Base-by-base conservation (phyloP, 345 rosid genomes). In the Eucalyptus albens region DNA sequence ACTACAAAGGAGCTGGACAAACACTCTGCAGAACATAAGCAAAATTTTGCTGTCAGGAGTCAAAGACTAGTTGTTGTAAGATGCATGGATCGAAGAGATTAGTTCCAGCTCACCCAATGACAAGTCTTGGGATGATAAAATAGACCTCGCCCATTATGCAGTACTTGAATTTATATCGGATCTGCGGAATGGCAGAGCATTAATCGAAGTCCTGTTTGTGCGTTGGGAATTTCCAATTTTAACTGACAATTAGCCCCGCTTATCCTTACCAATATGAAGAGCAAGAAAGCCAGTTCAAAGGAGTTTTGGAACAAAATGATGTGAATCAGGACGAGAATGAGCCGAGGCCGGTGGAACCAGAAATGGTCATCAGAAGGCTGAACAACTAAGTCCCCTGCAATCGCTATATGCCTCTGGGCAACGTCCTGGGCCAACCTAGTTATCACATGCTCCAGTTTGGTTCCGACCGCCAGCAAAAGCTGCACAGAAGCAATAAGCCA, bases 281-380 rank as follows among this genome's bases (percentile, higher is more conserved):
- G 95, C 93, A 97, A 91, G 92, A 93, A 96, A 15, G 99, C 98
- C 15, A 97, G 40, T 67, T 97, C 98, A 53, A 97, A 97, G 12
- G 99, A 94, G 91, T 97, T 97, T 77, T 97, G 99, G 91, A 97
- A 97, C 4, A 96, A 94, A 90, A 95, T 94, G 92, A 96, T 87
- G 60, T 97, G 99, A 60, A 97, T 96, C 88, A 97, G 91, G 86
- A 93, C 45, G 88, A 96, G 96, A 88, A 97, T 89, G 9, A 97
- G 91, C 72, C 77, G 87, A 1, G 98, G 99, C 87, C 91, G 91
- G 44, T 82, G 60, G 90, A 97, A 95, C 98, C 99, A 97, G 92
- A 96, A 96, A 22, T 92, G 93, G 82, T 95, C 96, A 90, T 97
- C 98, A 15, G 97, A 95, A 90, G 98, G 98, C 90, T 95, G 90